Evolutionary conservation across 1,284 basidiomycete genomes (phyloP), one percentile per base, ranked within the genome.

Genomic region (Flammula alnicola): DNA sequence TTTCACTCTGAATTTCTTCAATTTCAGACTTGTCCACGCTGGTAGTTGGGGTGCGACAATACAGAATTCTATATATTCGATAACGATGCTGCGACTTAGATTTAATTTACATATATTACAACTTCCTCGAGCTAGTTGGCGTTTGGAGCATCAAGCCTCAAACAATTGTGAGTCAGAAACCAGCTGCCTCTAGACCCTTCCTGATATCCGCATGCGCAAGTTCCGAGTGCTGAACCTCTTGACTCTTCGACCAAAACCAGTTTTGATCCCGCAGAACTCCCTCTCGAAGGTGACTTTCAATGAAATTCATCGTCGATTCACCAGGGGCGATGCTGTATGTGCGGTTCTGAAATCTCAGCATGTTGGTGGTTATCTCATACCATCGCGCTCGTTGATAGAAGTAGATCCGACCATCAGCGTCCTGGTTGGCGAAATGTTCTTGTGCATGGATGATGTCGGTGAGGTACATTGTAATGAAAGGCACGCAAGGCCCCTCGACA

Each of bases 391-490:
- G 74, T 63, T 86, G 79, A 27, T 74, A 61, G 55, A 86, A 83
- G 56, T 65, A 72, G 57, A 86, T 77, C 17, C 72, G 67, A 19
- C 52, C 55, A 17, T 63, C 67, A 16, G 16, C 17, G 17, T 64
- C 59, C 31, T 79, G 74, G 44, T 78, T 72, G 50, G 52, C 54
- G 57, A 75, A 79, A 57, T 79, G 75, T 56, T 82, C 80, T 51
- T 77, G 68, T 52, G 80, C 77, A 57, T 80, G 80, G 26, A 76
- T 69, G 54, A 88, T 72, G 52, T 83, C 82, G 23, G 78, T 78
- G 39, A 89, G 70, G 65, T 79, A 85, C 73, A 80, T 79, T 33
- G 74, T 76, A 38, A 88, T 72, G 63, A 84, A 84, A 2, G 86
- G 87, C 11, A 89, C 75, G 58, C 84, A 86, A 3, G 84, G 76